A percentile compares a stretch with the other conserved stretches of the same genome.
phyloP scores from a whole-genome alignment of 176 grass and related monocot species.

The Oryza meridionalis region DNA sequence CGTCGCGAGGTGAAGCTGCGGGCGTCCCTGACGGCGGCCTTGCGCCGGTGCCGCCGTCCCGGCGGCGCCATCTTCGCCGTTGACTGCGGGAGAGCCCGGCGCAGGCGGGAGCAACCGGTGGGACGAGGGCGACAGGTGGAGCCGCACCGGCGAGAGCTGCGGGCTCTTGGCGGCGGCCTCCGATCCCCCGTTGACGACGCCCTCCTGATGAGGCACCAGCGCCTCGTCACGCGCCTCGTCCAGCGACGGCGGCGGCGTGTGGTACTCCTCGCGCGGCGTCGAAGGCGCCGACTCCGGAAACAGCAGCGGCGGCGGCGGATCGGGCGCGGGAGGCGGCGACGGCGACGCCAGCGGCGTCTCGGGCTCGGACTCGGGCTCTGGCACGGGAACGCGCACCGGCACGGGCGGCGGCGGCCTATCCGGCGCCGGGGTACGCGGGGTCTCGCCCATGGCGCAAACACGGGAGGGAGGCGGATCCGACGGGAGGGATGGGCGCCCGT shows the following conservation, averaged over 20 bases:
- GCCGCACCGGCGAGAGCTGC: slow-evolving; percentile 43
- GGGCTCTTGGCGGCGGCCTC: slow-evolving; percentile 38
- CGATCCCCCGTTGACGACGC: neutral
- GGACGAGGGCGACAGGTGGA: neutral
- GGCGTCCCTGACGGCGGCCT: neutral
- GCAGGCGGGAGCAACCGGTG: neutral
- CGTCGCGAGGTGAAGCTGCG: slow-evolving; percentile 33
- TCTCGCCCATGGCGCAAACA: slow-evolving; percentile 28
- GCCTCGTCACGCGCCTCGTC: slow-evolving; percentile 39
- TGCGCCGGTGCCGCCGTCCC: neutral
- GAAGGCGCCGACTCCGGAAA: slow-evolving; percentile 20
- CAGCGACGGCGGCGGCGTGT: slow-evolving; percentile 51
- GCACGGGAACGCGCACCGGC: neutral
- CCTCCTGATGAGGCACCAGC: slow-evolving; percentile 20
- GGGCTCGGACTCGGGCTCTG: too few species aligned
- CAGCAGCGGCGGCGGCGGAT: neutral
- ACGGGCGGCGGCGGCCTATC: slow-evolving; percentile 46
- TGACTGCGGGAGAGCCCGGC: slow-evolving; percentile 1
- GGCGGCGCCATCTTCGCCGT: slow-evolving; percentile 1
- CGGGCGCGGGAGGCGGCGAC: neutral
- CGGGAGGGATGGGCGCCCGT: slow-evolving; percentile 17
- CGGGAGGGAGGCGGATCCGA: slow-evolving; percentile 13
- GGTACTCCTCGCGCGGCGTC: slow-evolving; percentile 43
- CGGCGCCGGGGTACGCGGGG: slow-evolving; percentile 43
- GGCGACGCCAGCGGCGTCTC: neutral